phyloP scores from a whole-genome alignment of 2,329 filamentous ascomycete species.

The Fusarium scirpi region DNA sequence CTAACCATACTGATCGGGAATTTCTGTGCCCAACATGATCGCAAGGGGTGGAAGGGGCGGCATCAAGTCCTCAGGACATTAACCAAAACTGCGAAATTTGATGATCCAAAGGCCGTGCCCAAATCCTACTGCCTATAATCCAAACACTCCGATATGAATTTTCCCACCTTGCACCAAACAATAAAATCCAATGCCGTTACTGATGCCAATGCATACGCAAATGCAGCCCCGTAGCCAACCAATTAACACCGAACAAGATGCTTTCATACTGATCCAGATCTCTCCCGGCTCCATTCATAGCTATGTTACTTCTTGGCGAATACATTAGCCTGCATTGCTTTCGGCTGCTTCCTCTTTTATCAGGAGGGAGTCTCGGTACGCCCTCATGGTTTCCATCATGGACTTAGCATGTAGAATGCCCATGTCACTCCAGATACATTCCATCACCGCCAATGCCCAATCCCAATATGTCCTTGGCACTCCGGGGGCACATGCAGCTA shows the following conservation, averaged over 20 bases:
- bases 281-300: not conserved
- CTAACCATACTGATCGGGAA: not conserved
- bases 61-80: not conserved
- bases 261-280: conserved; percentile 6
- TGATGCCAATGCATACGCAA: conserved; percentile 1
- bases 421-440: conserved; percentile 63
- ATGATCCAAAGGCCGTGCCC: not conserved
- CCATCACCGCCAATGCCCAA: conserved; percentile 60
- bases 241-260: conserved; percentile 25
- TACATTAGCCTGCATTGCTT: conserved; percentile 3
- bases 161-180: not conserved
- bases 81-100: not conserved
- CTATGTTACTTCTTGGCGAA: not conserved
- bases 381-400: conserved; percentile 58
- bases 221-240: not conserved
- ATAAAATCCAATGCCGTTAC: conserved; percentile 4
- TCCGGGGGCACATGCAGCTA: conserved; percentile 61
- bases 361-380: conserved; percentile 34
- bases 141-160: conserved; percentile 8
- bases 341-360: conserved; percentile 24
- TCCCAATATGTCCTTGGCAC: conserved; percentile 57
- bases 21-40: not conserved
- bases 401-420: conserved; percentile 64
- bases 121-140: conserved; percentile 3
- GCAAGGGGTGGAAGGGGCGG: not conserved